Evolutionary conservation across 331 rosid species (phyloP), one percentile per base, ranked within the genome.

Genomic region (Cydonia oblonga): DNA sequence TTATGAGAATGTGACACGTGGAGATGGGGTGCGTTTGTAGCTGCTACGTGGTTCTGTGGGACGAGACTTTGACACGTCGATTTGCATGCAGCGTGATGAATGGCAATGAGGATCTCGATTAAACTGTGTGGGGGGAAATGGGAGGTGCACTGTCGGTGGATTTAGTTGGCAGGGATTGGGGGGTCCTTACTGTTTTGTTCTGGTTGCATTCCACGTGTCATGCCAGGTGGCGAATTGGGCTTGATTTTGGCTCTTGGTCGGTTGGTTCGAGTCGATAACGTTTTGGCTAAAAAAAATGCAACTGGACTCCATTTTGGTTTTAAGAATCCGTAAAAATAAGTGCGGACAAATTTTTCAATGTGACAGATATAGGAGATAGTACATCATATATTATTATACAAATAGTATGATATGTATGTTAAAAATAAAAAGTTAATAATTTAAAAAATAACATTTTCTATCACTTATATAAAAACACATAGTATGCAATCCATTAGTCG

Each of bases 1-100:
- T 54, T 62, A 15, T 64, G 9, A 5, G n/a, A 28, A 26, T 9
- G 10, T 56, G 86, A 82, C 87, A 78, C 77, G 86, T 80, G 82
- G 75, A 42, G 52, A 5, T 0, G 4, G 60, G 4, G 20, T 7
- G 11, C 6, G 4, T 6, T 2, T 3, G 2, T 2, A 20, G 9
- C 2, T 60, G 84, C 76, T 83, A 66, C 77, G 82, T 81, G 86
- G 76, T 10, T 16, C 0, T 2, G 8, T 24, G n/a, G 23, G 57
- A 12, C 19, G 20, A 24, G 67, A 71, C 20, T 15, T 24, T 58
- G 57, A 71, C 57, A 71, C 67, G 28, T 71, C 14, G 42, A 3
- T 25, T 24, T 71, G 75, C 75, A 71, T 49, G 57, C 12, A 46
- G 19, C 16, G 5, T 49, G 23, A 53, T 19, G n/a, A 24, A 12